Conservation (phyloP, 495 filamentous ascomycete genomes). For the Hypoxylon perforatum region DNA sequence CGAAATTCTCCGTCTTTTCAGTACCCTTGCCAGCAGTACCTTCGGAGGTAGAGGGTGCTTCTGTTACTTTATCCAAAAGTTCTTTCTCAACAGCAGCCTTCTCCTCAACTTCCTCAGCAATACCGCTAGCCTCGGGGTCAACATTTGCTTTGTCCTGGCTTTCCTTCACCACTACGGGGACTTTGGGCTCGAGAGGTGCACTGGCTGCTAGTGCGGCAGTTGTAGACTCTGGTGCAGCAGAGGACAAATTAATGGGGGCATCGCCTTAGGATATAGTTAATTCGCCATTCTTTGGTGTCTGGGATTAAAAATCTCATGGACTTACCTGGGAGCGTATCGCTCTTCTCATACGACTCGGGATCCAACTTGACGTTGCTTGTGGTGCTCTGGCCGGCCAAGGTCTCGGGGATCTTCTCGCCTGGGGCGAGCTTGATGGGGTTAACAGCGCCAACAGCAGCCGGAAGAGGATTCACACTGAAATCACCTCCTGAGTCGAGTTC, state of each 20-base stretch:
- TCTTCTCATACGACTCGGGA: slow-evolving; percentile 84
- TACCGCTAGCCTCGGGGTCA: slow-evolving; percentile 69
- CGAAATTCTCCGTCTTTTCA: slow-evolving; percentile 58
- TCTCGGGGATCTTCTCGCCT: slow-evolving; percentile 81
- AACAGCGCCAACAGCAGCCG: slow-evolving; percentile 78
- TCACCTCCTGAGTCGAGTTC: slow-evolving; percentile 56
- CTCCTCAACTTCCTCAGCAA: slow-evolving; percentile 66
- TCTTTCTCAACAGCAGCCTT: slow-evolving; percentile 72
- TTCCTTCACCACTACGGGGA: slow-evolving; percentile 75
- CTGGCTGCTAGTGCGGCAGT: slow-evolving; percentile 76
- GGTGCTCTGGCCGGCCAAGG: slow-evolving; percentile 64
- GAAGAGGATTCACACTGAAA: slow-evolving; percentile 77
- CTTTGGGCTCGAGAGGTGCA: slow-evolving; percentile 74
- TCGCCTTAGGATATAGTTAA: slow-evolving; percentile 36
- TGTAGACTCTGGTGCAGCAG: slow-evolving; percentile 74
- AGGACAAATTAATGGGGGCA: slow-evolving; percentile 66
- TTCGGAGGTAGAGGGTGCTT: slow-evolving; percentile 67
- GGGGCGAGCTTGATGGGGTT: slow-evolving; percentile 84
- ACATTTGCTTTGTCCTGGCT: slow-evolving; percentile 70
- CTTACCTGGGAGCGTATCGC: slow-evolving; percentile 65
- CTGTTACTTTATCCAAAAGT: slow-evolving; percentile 67
- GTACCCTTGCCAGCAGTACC: slow-evolving; percentile 59
- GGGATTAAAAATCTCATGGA: slow-evolving; percentile 1
- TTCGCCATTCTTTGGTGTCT: not conserved
- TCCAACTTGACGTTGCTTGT: slow-evolving; percentile 76